phyloP scores from a whole-genome alignment of 2,329 filamentous ascomycete genomes.

The Penicillium expansum region DNA sequence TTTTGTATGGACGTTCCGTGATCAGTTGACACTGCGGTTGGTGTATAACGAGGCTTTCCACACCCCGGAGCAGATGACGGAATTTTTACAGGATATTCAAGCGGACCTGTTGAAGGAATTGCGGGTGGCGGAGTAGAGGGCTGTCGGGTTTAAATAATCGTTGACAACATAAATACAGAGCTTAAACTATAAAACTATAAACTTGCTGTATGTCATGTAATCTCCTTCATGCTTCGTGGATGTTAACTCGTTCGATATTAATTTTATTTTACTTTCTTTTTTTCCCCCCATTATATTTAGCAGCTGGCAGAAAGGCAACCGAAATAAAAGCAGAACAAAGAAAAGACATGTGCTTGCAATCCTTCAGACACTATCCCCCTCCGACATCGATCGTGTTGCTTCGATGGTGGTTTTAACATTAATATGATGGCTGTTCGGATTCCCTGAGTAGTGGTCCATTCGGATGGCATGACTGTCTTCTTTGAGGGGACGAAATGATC shows the following conservation, averaged over 20 bases:
- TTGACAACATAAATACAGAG: neutral
- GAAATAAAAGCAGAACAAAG: neutral
- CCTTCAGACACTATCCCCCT: neutral
- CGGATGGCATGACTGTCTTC: neutral
- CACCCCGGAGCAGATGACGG: constrained; percentile 22
- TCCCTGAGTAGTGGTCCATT: neutral
- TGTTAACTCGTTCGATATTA: neutral
- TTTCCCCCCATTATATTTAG: neutral
- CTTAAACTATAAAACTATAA: neutral
- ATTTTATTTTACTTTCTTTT: neutral
- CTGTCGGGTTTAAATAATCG: neutral
- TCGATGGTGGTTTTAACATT: neutral
- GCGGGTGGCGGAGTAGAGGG: neutral
- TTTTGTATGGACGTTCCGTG: constrained; percentile 35
- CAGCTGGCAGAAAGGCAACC: neutral
- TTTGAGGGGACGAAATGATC: neutral
- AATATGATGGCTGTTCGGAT: neutral
- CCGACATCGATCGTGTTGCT: neutral
- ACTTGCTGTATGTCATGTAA: neutral
- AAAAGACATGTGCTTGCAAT: neutral
- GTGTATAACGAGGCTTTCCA: constrained; percentile 37
- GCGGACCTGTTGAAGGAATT: neutral
- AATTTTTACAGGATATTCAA: constrained; percentile 13
- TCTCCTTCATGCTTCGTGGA: neutral
- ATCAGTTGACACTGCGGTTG: constrained; percentile 30